Evolutionary conservation across 2,329 filamentous ascomycete species (phyloP), one percentile per base, ranked within the genome.

Genomic region (Phaeoacremonium minimum): DNA sequence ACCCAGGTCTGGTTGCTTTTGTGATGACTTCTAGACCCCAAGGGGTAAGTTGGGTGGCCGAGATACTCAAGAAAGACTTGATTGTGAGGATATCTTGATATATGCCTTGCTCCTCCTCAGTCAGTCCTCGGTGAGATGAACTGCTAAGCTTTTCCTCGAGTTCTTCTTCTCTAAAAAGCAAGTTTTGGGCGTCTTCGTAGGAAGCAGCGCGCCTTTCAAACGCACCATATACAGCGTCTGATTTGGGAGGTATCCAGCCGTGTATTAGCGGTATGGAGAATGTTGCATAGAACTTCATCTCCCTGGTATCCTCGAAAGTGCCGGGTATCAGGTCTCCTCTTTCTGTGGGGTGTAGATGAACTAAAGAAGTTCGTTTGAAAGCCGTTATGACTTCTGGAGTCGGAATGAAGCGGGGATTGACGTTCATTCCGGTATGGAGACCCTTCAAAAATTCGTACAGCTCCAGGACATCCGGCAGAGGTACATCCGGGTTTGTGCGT

Each of bases 371-470:
- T 34, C 63, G 69, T 53, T 69, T 71, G 31, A 71, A 69, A 3
- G 69, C 67, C 37, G 50, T 60, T 18, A 66, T 53, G 15, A 68
- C 58, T 12, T 73, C 66, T 7, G 63, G 55, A 0, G 67, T 72
- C 3, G 87, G 74, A 7, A 94, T 73, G 45, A 95, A 93, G 15
- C 85, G 80, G 3, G 93, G 93, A 46, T 98, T 98, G 39, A 97
- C 91, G 51, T 97, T 98, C 87, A 98, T 95, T 26, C 93, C 93
- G 0, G 90, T 97, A 49, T 96, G 88, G 3, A 98, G 67, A 30
- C 87, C 86, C 38, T 93, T 78, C 3, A 98, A 68, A 53, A 98
- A 98, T 6, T 75, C 73, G 57, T 95, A 95, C 2, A 98, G 70
- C 41, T 95, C 90, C 22, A 83, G 77, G 8, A 97, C 84, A 55